Conservation (phyloP, 495 filamentous ascomycete genomes). For the Apodospora peruviana region DNA sequence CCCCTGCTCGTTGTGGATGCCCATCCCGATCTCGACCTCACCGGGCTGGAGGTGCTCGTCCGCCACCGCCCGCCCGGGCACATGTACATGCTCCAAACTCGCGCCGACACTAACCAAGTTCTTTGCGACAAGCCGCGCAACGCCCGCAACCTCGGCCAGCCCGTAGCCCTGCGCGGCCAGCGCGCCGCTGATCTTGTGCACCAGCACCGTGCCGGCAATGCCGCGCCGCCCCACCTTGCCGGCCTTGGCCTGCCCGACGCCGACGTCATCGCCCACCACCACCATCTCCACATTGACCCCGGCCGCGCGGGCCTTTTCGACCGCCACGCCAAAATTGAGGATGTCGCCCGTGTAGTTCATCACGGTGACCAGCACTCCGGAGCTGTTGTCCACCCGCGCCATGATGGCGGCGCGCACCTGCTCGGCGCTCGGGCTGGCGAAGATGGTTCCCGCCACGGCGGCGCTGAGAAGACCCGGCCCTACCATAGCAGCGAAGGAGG, state of each 20-base stretch:
- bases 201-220: conserved; percentile 83
- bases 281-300: conserved; percentile 85
- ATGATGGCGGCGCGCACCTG: conserved; percentile 77
- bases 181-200: conserved; percentile 85
- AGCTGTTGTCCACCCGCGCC: conserved; percentile 59
- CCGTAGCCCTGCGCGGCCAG: conserved; percentile 66
- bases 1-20: conserved; percentile 95
- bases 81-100: conserved; percentile 83
- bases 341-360: conserved; percentile 81
- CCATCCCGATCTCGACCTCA: conserved; percentile 95
- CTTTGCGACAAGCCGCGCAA: conserved; percentile 64
- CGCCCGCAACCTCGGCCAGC: conserved; percentile 60
- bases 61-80: conserved; percentile 64
- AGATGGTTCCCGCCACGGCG: conserved; percentile 87
- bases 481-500: conserved; percentile 70
- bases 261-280: conserved; percentile 92
- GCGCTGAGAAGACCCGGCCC: conserved; percentile 73
- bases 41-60: conserved; percentile 45
- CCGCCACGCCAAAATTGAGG: conserved; percentile 89
- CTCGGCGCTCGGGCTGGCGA: conserved; percentile 81
- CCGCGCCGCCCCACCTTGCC: conserved; percentile 91
- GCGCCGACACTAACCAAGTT: conserved; percentile 86
- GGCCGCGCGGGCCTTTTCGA: conserved; percentile 83
- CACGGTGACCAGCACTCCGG: conserved; percentile 66
- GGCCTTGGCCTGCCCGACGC: conserved; percentile 73